phyloP scores from a whole-genome alignment of 305 asterid genomes.

The Fraxinus sp. region DNA sequence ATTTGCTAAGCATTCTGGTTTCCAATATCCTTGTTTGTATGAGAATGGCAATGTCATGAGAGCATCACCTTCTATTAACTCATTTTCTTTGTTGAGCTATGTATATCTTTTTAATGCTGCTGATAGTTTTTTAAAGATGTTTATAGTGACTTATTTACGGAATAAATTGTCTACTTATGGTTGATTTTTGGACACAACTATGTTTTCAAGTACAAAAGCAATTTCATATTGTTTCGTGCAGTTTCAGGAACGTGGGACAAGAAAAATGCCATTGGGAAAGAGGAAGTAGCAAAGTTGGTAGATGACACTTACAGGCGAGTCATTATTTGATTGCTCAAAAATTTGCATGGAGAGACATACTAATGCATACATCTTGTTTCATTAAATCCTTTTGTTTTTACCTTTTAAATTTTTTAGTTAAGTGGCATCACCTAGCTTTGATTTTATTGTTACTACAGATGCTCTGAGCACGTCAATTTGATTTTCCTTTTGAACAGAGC shows the following conservation, averaged over 20 bases:
- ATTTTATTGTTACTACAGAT: not conserved
- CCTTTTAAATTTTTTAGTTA: not conserved
- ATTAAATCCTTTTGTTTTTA: not conserved
- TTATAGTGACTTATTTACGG: not conserved
- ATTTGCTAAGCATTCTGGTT: not conserved
- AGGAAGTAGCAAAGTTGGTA: slow-evolving; percentile 65
- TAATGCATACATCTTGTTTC: not conserved
- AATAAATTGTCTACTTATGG: not conserved
- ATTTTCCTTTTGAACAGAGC: not conserved
- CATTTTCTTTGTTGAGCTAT: not conserved
- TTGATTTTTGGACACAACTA: not conserved
- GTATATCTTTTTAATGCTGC: not conserved
- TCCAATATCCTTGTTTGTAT: not conserved
- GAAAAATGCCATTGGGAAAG: slow-evolving; percentile 60
- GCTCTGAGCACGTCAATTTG: not conserved
- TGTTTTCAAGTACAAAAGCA: slow-evolving; percentile 10
- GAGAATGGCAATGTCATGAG: not conserved
- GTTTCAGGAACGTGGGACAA: slow-evolving; percentile 63
- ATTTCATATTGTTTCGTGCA: slow-evolving; percentile 26
- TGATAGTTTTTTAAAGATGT: not conserved
- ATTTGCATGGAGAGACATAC: not conserved
- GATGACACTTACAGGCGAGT: slow-evolving; percentile 67
- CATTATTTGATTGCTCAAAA: slow-evolving; percentile 16
- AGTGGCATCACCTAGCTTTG: not conserved
- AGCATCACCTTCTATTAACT: not conserved